phyloP scores from a whole-genome alignment of 257 asterid genomes.

The Solanum paucissectum region DNA sequence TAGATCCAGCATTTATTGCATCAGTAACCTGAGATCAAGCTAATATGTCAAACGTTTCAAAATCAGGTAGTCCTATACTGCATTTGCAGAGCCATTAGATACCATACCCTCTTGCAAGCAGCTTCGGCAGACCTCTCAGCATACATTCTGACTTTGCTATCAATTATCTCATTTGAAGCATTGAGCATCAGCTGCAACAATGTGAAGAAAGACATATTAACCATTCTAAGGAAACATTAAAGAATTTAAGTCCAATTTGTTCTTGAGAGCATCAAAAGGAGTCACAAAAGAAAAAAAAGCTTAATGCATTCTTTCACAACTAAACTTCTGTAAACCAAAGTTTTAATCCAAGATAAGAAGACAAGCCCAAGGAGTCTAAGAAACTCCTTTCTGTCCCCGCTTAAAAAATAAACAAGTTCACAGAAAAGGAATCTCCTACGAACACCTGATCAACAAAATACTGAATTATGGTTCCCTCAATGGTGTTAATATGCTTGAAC shows the following conservation, averaged over 20 bases:
- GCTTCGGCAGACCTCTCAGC: conserved; percentile 62
- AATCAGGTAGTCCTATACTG: conserved; percentile 2
- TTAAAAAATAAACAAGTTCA: neutral
- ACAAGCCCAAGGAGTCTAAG: neutral
- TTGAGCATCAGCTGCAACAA: conserved; percentile 36
- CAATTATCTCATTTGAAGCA: conserved; percentile 34
- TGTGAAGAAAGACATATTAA: neutral
- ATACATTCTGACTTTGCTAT: conserved; percentile 47
- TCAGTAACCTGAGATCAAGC: conserved; percentile 43
- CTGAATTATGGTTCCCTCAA: neutral
- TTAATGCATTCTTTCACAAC: neutral
- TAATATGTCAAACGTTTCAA: conserved; percentile 12
- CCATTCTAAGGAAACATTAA: neutral
- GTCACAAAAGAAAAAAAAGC: neutral
- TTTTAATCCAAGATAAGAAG: neutral
- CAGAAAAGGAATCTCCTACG: neutral
- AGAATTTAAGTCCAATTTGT: neutral
- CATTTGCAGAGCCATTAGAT: conserved; percentile 1
- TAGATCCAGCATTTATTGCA: conserved; percentile 30
- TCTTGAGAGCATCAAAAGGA: neutral
- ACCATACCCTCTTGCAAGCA: conserved; percentile 67
- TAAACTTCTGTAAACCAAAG: neutral
- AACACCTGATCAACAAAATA: neutral
- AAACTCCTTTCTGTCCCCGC: neutral
- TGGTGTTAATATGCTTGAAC: neutral